Percentiles rank a stretch among this genome's conserved stretches.
phyloP scores from a whole-genome alignment of 2,329 filamentous ascomycete genomes.

The Colletotrichum agaves region DNA sequence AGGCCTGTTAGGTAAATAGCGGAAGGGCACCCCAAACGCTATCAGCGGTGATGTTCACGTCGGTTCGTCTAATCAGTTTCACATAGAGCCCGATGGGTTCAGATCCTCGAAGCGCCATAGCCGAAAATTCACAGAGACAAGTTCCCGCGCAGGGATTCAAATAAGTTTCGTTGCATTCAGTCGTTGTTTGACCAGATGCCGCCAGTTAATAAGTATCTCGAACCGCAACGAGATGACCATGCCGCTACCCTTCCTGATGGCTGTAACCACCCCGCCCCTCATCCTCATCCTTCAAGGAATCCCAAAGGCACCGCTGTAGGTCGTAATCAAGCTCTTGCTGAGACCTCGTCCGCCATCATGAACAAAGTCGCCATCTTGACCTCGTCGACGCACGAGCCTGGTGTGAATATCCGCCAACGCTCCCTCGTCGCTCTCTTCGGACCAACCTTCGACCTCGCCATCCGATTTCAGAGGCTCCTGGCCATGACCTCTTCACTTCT shows the following conservation, averaged over 20 bases:
- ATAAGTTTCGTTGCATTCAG: constrained; percentile 9
- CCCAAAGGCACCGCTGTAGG: constrained; percentile 16
- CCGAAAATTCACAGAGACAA: background rate
- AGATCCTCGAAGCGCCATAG: constrained; percentile 12
- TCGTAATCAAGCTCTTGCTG: constrained; percentile 30
- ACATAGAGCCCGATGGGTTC: background rate
- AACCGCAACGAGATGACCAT: constrained; percentile 1
- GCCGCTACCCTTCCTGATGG: background rate
- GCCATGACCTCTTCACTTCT: constrained; percentile 46
- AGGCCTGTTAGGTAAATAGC: constrained; percentile 14
- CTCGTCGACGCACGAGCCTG: constrained; percentile 50
- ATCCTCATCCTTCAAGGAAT: background rate
- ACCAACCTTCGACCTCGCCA: constrained; percentile 48
- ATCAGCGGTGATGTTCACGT: background rate
- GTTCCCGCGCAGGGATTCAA: background rate
- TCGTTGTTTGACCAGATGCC: constrained; percentile 20
- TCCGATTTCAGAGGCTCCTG: constrained; percentile 50
- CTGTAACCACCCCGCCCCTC: background rate
- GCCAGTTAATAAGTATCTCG: constrained; percentile 28
- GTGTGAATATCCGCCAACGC: constrained; percentile 43
- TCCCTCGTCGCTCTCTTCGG: constrained; percentile 47
- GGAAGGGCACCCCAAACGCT: background rate
- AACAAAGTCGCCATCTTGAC: constrained; percentile 52
- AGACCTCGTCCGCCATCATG: constrained; percentile 42
- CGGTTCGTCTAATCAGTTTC: background rate